Evolutionary conservation across 2,329 filamentous ascomycete species (phyloP).

Genomic region (Amauroascus verrucosus): DNA sequence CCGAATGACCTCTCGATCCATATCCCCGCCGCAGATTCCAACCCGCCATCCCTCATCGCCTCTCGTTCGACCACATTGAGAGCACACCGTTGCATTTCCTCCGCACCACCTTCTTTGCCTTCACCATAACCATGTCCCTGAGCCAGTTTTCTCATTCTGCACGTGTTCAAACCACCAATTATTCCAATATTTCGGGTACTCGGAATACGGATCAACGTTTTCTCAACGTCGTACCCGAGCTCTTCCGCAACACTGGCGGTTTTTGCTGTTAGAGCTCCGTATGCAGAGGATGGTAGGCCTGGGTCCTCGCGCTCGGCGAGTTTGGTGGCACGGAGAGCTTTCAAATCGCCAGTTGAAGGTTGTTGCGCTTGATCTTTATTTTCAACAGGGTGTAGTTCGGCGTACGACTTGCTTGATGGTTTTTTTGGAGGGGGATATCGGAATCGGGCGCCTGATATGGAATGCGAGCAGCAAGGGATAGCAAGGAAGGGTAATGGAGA

Average conservation of each 20-base stretch:
- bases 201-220: slow-evolving; percentile 79
- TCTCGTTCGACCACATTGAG: slow-evolving; percentile 51
- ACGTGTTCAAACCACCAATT: slow-evolving; percentile 28
- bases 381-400: background rate
- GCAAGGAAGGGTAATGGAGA: slow-evolving; percentile 74
- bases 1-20: slow-evolving; percentile 45
- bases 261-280: slow-evolving; percentile 74
- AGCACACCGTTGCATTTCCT: slow-evolving; percentile 41
- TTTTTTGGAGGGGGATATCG: slow-evolving; percentile 38
- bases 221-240: slow-evolving; percentile 67
- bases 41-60: slow-evolving; percentile 35
- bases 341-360: slow-evolving; percentile 33
- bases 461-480: slow-evolving; percentile 92
- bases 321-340: slow-evolving; percentile 30
- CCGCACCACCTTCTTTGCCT: background rate
- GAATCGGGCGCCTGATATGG: slow-evolving; percentile 63
- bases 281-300: slow-evolving; percentile 53
- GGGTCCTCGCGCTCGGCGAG: slow-evolving; percentile 24
- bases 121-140: background rate
- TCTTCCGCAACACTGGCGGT: slow-evolving; percentile 58
- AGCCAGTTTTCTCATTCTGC: slow-evolving; percentile 27
- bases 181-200: slow-evolving; percentile 18
- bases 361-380: slow-evolving; percentile 18
- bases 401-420: slow-evolving; percentile 7
- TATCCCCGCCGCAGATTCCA: slow-evolving; percentile 36